Conservation (phyloP, 768 basidiomycete genomes). For the Amanita pseudoporphyria region DNA sequence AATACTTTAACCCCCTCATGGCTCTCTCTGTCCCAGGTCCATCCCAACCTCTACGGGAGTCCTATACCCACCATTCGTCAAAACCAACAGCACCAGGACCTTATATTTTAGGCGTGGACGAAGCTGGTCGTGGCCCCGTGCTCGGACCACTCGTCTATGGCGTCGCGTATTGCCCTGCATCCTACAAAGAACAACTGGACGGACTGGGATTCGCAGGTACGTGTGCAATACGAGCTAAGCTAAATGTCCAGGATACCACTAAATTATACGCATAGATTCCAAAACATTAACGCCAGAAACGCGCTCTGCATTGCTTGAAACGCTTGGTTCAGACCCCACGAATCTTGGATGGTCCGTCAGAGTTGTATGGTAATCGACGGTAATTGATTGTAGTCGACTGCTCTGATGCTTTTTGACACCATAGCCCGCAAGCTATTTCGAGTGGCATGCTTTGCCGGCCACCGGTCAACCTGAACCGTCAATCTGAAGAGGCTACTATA, state of each 20-base stretch:
- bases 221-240: constrained; percentile 7
- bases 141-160: constrained; percentile 95
- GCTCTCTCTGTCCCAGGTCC: constrained; percentile 54
- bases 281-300: constrained; percentile 76
- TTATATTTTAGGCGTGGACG: constrained; percentile 97
- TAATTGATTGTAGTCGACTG: not conserved
- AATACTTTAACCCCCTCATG: not conserved
- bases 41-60: constrained; percentile 47
- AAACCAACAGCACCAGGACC: constrained; percentile 61
- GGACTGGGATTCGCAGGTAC: constrained; percentile 85
- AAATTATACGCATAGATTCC: constrained; percentile 53
- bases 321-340: constrained; percentile 56
- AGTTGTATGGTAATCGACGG: constrained; percentile 48
- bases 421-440: constrained; percentile 85
- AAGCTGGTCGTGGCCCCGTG: constrained; percentile 94
- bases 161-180: constrained; percentile 82
- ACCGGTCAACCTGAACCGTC: constrained; percentile 79
- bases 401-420: not conserved
- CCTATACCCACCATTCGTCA: constrained; percentile 73
- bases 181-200: constrained; percentile 67
- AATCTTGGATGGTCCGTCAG: constrained; percentile 80
- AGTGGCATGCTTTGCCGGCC: constrained; percentile 81
- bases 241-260: not conserved
- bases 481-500: constrained; percentile 85
- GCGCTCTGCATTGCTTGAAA: constrained; percentile 53